Evolutionary conservation across 2,329 filamentous ascomycete genomes (phyloP).

Genomic region (Lojkania enalia): DNA sequence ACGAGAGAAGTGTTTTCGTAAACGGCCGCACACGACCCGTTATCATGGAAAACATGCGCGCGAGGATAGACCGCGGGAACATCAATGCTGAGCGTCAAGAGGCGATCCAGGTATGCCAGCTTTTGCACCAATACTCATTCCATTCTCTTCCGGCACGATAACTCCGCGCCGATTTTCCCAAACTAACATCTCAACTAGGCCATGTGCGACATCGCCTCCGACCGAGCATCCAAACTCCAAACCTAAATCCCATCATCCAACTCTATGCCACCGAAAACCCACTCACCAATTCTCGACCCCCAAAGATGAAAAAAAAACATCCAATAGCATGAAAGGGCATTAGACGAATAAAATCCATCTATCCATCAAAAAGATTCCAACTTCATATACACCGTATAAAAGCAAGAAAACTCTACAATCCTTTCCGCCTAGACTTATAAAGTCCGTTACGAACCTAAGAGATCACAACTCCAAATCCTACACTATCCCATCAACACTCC

Average conservation of each 20-base stretch:
- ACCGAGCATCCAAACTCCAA: constrained; percentile 67
- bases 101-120: constrained; percentile 69
- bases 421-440: too few relatives aligned
- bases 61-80: constrained; percentile 70
- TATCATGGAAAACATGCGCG: constrained; percentile 81
- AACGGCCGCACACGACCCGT: constrained; percentile 73
- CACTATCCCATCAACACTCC: too few relatives aligned
- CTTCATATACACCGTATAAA: too few relatives aligned
- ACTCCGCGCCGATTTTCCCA: not conserved
- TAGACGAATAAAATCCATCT: too few relatives aligned
- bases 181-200: constrained; percentile 59
- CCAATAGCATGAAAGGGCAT: too few relatives aligned
- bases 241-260: not conserved
- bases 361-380: too few relatives aligned
- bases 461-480: too few relatives aligned
- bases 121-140: constrained; percentile 5
- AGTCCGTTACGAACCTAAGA: too few relatives aligned
- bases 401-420: too few relatives aligned
- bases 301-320: too few relatives aligned
- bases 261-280: not conserved
- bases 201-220: constrained; percentile 88
- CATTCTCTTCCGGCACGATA: not conserved
- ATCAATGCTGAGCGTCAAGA: constrained; percentile 69
- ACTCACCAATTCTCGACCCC: too few relatives aligned
- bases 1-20: constrained; percentile 71